These are phyloP conservation scores for Alternaria sp. DNA, from an alignment of 2,329 filamentous ascomycete genomes.

Conservation along the genomic window DNA sequence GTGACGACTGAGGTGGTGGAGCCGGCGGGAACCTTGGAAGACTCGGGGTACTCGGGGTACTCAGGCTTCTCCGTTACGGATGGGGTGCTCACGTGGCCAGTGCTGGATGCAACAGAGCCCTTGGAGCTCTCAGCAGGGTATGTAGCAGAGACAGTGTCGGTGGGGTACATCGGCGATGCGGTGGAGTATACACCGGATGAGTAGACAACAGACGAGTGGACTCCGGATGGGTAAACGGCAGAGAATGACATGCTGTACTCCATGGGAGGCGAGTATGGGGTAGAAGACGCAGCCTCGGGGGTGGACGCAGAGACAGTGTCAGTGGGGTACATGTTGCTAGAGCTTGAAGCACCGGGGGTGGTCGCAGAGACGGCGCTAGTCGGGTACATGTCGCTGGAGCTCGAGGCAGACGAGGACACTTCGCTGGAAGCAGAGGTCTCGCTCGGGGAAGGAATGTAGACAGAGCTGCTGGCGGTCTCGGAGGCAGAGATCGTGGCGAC, in stretches of 20 bases:
- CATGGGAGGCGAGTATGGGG: slow-evolving; percentile 11
- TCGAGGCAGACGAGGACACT: not conserved
- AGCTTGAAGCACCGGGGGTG: slow-evolving; percentile 18
- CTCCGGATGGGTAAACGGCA: not conserved
- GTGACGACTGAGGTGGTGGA: slow-evolving; percentile 27
- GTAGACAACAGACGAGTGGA: not conserved
- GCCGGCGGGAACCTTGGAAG: slow-evolving; percentile 15
- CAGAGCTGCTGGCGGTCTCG: slow-evolving; percentile 2
- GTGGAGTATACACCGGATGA: not conserved
- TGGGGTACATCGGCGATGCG: slow-evolving; percentile 1
- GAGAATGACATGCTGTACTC: not conserved
- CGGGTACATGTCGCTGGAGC: not conserved
- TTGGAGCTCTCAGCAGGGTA: slow-evolving; percentile 8
- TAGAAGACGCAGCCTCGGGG: slow-evolving; percentile 18
- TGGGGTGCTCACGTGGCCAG: slow-evolving; percentile 11
- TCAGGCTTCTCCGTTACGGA: slow-evolving; percentile 24
- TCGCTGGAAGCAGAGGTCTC: not conserved
- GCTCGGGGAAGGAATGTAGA: not conserved
- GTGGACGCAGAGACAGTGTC: slow-evolving; percentile 8
- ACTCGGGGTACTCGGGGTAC: slow-evolving; percentile 15
- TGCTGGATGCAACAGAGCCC: slow-evolving; percentile 10
- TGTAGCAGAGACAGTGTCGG: not conserved
- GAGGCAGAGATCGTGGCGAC: not conserved
- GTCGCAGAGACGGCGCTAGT: slow-evolving; percentile 3
- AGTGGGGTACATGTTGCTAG: slow-evolving; percentile 12